Conservation (phyloP, 2,329 filamentous ascomycete genomes). For the Cytospora leucostoma region DNA sequence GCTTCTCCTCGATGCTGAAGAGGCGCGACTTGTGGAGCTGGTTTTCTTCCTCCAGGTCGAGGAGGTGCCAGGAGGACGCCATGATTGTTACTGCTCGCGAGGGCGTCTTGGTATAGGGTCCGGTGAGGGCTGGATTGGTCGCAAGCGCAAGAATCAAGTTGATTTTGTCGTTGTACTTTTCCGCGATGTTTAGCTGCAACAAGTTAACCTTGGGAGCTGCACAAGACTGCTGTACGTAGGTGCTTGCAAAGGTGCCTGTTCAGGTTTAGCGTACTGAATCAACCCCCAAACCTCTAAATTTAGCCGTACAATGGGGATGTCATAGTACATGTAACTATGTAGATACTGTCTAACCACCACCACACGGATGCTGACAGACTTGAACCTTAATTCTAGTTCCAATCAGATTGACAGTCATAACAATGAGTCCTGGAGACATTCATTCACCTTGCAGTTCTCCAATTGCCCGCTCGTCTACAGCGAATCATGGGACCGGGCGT, state of each 20-base stretch:
- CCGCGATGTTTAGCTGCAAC: neutral
- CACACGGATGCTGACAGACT: conserved; percentile 7
- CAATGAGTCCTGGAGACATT: conserved; percentile 13
- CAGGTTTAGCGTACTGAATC: neutral
- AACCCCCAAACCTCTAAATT: neutral
- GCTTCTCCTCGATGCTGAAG: conserved; percentile 86
- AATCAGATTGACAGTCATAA: conserved; percentile 1
- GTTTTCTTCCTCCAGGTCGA: conserved; percentile 76
- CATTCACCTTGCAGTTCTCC: neutral
- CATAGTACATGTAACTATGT: neutral
- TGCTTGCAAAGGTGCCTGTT: neutral
- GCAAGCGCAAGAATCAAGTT: neutral
- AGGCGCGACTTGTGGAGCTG: conserved; percentile 86
- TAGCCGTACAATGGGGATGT: neutral
- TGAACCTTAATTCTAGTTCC: neutral
- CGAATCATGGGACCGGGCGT: conserved; percentile 7
- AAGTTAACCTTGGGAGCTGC: conserved; percentile 7
- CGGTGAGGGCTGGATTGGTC: neutral
- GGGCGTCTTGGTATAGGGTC: neutral
- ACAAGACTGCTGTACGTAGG: neutral
- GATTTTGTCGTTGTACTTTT: neutral
- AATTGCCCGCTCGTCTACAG: neutral
- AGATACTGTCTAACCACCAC: conserved; percentile 1
- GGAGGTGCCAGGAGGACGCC: conserved; percentile 59
- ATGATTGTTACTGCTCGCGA: conserved; percentile 33